phyloP scores from a whole-genome alignment of 1,284 basidiomycete species.

The Ceratobasidium sp. region DNA sequence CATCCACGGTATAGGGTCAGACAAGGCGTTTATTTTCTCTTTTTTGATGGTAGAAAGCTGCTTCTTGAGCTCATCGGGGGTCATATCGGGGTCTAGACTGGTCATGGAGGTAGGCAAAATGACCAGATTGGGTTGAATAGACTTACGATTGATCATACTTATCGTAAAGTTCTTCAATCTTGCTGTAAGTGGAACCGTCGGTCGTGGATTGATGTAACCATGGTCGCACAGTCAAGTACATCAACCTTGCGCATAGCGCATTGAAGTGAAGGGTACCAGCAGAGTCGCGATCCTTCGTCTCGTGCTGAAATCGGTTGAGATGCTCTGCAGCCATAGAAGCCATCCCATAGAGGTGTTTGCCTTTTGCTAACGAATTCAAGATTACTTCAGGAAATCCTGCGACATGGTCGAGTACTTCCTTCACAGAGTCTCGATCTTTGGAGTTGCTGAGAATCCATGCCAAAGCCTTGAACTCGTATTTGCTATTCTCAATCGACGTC shows the following conservation, averaged over 20 bases:
- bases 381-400: background rate
- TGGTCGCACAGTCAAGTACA: background rate
- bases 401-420: slow-evolving; percentile 1
- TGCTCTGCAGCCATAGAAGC: background rate
- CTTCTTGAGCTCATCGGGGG: background rate
- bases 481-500: background rate
- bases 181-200: background rate
- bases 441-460: background rate
- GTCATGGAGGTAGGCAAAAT: too few species aligned
- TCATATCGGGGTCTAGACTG: background rate
- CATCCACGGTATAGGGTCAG: too few species aligned
- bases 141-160: background rate
- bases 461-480: background rate
- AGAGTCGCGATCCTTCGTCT: background rate
- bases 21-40: too few species aligned
- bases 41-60: background rate
- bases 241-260: background rate
- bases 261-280: background rate
- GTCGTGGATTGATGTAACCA: background rate
- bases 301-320: background rate
- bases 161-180: background rate
- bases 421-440: background rate
- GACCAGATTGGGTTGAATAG: background rate
- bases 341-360: background rate
- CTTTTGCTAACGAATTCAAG: background rate